Evolutionary conservation across 257 asterid genomes (phyloP).

Genomic region (Echites panduratus): DNA sequence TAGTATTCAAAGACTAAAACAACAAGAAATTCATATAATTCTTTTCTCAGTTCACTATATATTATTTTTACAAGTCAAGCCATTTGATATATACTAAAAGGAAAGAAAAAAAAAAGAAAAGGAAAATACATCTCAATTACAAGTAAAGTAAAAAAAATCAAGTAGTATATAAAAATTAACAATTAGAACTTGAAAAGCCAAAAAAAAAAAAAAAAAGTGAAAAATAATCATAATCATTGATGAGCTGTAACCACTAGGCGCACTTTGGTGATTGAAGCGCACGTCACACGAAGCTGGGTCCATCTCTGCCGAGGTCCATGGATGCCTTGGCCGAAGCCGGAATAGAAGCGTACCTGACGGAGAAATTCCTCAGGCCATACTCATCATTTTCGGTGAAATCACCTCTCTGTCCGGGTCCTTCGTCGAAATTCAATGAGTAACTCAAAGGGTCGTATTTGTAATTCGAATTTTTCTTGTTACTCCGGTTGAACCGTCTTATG

Average conservation of each 20-base stretch:
- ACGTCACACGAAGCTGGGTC: slow-evolving; percentile 45
- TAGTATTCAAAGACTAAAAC: no score
- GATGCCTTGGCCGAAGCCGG: slow-evolving; percentile 41
- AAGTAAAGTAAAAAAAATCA: neutral
- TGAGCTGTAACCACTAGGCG: slow-evolving; percentile 16
- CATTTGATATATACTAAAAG: neutral
- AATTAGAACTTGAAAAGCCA: neutral
- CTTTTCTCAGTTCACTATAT: neutral
- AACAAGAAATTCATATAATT: neutral
- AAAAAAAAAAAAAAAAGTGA: neutral
- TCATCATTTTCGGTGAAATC: slow-evolving; percentile 29
- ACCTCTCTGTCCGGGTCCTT: slow-evolving; percentile 54
- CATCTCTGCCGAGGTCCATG: slow-evolving; percentile 52
- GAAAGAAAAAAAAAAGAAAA: neutral
- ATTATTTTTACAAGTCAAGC: slow-evolving; percentile 1
- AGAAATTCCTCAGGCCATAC: slow-evolving; percentile 44
- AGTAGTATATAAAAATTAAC: no score
- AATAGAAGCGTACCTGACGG: slow-evolving; percentile 61
- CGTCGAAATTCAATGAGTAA: slow-evolving; percentile 76
- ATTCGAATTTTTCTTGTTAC: slow-evolving; percentile 41
- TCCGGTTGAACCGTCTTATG: slow-evolving; percentile 71
- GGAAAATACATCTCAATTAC: neutral
- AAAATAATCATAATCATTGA: neutral
- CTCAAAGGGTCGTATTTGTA: slow-evolving; percentile 67
- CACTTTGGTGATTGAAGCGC: slow-evolving; percentile 10